Conservation (phyloP, 768 basidiomycete genomes). For the Leccinum subtestaceum region DNA sequence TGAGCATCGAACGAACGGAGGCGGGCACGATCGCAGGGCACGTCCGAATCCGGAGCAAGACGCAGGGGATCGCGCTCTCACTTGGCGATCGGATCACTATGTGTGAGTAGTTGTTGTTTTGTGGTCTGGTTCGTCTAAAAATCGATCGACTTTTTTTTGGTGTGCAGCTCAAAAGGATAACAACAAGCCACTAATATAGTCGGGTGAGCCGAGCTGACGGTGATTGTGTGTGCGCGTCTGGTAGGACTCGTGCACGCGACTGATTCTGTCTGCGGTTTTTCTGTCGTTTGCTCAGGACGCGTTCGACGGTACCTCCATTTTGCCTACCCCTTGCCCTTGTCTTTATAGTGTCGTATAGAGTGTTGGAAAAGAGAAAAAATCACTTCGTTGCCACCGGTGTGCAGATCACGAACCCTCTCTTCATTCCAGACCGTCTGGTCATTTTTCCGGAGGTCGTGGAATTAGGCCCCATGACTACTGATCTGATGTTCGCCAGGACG, state of each 20-base stretch:
- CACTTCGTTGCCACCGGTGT: background rate
- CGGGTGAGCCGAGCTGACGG: background rate
- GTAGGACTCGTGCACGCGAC: background rate
- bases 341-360: background rate
- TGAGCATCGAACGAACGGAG: constrained; percentile 87
- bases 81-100: constrained; percentile 86
- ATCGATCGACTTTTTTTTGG: background rate
- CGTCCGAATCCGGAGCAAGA: constrained; percentile 95
- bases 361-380: background rate
- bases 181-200: constrained; percentile 32
- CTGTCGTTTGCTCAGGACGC: background rate
- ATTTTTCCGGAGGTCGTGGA: background rate
- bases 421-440: background rate
- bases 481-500: background rate
- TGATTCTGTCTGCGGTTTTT: background rate
- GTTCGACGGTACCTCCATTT: background rate
- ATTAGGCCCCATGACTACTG: background rate
- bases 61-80: constrained; percentile 94
- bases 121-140: background rate
- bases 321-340: background rate
- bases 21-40: constrained; percentile 83
- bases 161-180: constrained; percentile 42
- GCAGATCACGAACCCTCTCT: background rate
- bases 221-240: background rate
- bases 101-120: constrained; percentile 34